Base-by-base conservation (phyloP, 1,284 basidiomycete genomes). In the Athelia psychrophila region DNA sequence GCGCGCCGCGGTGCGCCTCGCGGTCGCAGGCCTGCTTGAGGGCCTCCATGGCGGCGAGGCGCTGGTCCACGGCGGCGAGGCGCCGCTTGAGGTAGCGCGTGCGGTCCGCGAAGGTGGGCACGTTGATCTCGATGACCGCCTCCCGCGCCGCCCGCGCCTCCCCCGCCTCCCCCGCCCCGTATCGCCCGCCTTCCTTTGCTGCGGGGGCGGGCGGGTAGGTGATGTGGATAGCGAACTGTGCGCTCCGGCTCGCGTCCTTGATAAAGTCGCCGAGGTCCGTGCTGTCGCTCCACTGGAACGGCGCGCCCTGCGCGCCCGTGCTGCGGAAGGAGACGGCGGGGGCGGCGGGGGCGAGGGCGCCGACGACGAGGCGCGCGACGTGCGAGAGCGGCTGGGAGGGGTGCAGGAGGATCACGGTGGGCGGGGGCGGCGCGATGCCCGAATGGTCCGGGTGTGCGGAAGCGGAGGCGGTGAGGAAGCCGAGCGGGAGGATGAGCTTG, bases 211-310 rank as follows among this genome's bases (percentile, higher is more conserved):
- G 32, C 24, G 30, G 45, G 25, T 6, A 63, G n/a, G 65, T 65
- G 49, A 85, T 71, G 60, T 73, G 71, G 46, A 88, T 80, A 6
- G 69, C 72, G 62, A 87, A 87, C 55, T 78, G 70, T 23, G 78
- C 74, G 33, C 76, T 69, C 24, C 79, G 71, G 5, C 82, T 82
- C 5, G 80, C 80, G 60, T 84, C 80, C 50, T 80, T 78, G 56
- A 87, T 79, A 62, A 88, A 87, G 64, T 86, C 83, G 18, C 78
- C 80, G 15, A 87, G 66, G 65, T 86, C 84, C 0, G 84, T 88
- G 3, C 79, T 79, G 51, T 83, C 79, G n/a, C 77, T 77, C 85
- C 85, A 87, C 53, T 81, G 75, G 50, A 73, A 68, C 20, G 69
- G 62, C 51, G 68, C 62, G 5, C 75, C 70, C 44, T 64, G 54